Evolutionary conservation across 139 green algal species (phyloP).

Genomic region (Haematococcus lacustris): DNA sequence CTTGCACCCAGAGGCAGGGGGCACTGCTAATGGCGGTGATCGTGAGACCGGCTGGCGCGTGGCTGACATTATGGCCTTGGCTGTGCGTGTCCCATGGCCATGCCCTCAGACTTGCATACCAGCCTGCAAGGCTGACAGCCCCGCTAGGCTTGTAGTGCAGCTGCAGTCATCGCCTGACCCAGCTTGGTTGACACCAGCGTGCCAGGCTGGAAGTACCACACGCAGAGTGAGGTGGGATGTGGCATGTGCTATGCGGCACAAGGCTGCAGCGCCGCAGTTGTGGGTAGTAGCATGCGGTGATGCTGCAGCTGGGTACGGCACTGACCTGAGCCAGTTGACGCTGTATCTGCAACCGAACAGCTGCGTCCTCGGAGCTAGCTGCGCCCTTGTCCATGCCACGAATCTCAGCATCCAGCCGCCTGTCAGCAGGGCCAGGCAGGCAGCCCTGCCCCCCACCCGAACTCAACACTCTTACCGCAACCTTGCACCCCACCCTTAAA

Average conservation of each 20-base stretch:
- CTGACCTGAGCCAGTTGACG: conserved; percentile 55
- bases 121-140: neutral
- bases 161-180: neutral
- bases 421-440: neutral
- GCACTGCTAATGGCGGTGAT: no score
- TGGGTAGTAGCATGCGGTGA: neutral
- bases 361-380: neutral
- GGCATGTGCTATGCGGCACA: no score
- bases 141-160: neutral
- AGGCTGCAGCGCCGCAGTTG: neutral
- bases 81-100: no score
- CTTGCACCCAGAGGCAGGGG: no score
- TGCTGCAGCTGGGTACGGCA: neutral
- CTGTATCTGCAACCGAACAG: conserved; percentile 63
- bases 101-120: no score
- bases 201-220: no score
- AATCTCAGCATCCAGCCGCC: conserved; percentile 41
- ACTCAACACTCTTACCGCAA: neutral
- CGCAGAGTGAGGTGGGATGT: no score
- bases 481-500: neutral
- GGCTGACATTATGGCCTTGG: no score
- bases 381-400: conserved; percentile 18
- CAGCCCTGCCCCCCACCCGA: neutral
- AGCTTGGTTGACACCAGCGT: neutral
- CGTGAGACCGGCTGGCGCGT: no score